These are phyloP conservation scores for Sideroxylon spinosum DNA, from an alignment of 179 eudicot species.

Conservation along the genomic window DNA sequence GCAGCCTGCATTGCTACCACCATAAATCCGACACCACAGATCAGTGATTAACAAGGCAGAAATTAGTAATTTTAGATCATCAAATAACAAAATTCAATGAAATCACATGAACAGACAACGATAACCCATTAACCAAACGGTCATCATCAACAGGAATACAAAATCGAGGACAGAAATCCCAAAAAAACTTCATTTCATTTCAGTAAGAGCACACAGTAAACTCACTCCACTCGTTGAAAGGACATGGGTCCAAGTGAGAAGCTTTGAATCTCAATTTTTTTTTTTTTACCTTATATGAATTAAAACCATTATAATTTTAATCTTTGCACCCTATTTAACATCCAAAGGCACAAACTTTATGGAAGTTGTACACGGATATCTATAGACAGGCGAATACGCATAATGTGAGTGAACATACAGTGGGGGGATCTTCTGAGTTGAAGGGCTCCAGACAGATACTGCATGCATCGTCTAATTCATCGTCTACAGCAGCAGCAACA, in stretches of 20 bases:
- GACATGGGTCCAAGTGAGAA: background rate
- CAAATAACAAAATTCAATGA: background rate
- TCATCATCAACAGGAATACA: background rate
- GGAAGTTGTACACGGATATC: background rate
- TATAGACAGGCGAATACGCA: background rate
- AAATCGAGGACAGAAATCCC: background rate
- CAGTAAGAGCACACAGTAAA: background rate
- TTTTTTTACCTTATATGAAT: background rate
- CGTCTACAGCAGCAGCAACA: constrained; percentile 12
- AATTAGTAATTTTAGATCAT: background rate
- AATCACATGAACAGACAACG: background rate
- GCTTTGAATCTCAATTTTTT: background rate
- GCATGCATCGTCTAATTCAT: constrained; percentile 45
- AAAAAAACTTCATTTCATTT: background rate
- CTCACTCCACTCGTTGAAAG: background rate
- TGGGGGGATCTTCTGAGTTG: constrained; percentile 45
- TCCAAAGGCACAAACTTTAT: background rate
- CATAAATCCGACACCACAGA: background rate
- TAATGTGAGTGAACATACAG: constrained; percentile 31
- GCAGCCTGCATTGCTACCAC: background rate
- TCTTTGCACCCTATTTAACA: background rate
- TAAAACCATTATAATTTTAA: too few species aligned
- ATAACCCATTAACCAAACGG: background rate
- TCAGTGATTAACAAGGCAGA: background rate
- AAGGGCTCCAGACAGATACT: constrained; percentile 85